phyloP scores from a whole-genome alignment of 305 asterid species.

The Fraxinus dipetala region DNA sequence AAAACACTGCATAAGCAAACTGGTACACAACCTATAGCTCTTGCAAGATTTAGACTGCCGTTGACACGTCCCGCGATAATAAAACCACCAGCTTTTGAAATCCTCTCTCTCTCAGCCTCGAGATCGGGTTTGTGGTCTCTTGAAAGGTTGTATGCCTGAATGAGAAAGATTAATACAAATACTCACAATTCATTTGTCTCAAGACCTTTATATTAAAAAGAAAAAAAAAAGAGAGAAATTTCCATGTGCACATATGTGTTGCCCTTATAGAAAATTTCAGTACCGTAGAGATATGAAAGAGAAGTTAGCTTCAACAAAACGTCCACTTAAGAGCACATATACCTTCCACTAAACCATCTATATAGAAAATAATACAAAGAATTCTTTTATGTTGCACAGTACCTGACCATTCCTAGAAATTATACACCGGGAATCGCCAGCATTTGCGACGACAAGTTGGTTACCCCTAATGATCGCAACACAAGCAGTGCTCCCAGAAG shows the following conservation, averaged over 20 bases:
- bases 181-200: slow-evolving; percentile 14
- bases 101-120: slow-evolving; percentile 85
- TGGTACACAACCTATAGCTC: slow-evolving; percentile 72
- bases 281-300: neutral
- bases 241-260: neutral
- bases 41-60: slow-evolving; percentile 87
- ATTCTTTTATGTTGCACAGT: neutral
- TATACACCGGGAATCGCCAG: slow-evolving; percentile 98
- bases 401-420: slow-evolving; percentile 98
- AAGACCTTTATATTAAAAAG: neutral
- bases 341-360: neutral
- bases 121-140: slow-evolving; percentile 96
- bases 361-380: neutral
- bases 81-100: slow-evolving; percentile 86
- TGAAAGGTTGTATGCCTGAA: slow-evolving; percentile 85
- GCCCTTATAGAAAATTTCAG: neutral
- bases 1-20: neutral
- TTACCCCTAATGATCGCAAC: slow-evolving; percentile 74
- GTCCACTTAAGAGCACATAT: neutral
- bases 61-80: slow-evolving; percentile 93
- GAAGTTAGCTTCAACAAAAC: neutral
- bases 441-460: slow-evolving; percentile 88
- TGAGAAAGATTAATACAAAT: slow-evolving; percentile 9
- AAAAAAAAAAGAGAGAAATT: neutral
- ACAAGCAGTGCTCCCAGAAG: slow-evolving; percentile 93